A percentile compares a stretch with the other conserved stretches of the same genome.
Evolutionary conservation across 805 yeast genomes (phyloP).

Genomic region (Wickerhamiella vanderwaltii): DNA sequence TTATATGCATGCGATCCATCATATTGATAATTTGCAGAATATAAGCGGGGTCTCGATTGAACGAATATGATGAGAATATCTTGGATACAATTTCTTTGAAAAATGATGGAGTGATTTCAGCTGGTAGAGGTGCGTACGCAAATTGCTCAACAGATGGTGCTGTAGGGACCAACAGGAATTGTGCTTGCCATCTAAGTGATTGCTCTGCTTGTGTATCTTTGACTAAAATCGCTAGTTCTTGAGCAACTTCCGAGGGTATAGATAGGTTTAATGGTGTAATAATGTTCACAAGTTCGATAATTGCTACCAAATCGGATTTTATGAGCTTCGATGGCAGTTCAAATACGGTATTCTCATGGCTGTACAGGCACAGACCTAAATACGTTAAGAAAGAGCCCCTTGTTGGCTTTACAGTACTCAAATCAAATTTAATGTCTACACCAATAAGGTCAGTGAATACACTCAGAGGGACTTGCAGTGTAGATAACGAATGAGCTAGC

Average conservation of each 20-base stretch:
- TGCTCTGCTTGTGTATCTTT: background rate
- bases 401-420: background rate
- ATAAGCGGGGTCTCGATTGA: background rate
- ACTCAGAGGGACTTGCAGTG: background rate
- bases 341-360: background rate
- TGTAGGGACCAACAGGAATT: background rate
- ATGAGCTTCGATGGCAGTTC: background rate
- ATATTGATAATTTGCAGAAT: background rate
- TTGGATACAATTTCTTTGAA: slow-evolving; percentile 1
- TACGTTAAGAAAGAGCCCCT: slow-evolving; percentile 1
- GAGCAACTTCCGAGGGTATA: background rate
- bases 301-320: background rate
- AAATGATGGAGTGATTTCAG: background rate
- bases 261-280: background rate
- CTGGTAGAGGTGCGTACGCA: background rate
- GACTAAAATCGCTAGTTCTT: background rate
- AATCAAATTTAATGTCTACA: background rate
- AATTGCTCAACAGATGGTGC: background rate
- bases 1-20: background rate
- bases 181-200: background rate
- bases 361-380: background rate
- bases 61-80: background rate
- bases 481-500: background rate
- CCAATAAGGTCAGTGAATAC: background rate
- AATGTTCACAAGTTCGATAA: background rate